Percentiles rank a stretch among this genome's conserved stretches.
phyloP scores from a whole-genome alignment of 2,329 filamentous ascomycete genomes.

The Talaromyces sp. region DNA sequence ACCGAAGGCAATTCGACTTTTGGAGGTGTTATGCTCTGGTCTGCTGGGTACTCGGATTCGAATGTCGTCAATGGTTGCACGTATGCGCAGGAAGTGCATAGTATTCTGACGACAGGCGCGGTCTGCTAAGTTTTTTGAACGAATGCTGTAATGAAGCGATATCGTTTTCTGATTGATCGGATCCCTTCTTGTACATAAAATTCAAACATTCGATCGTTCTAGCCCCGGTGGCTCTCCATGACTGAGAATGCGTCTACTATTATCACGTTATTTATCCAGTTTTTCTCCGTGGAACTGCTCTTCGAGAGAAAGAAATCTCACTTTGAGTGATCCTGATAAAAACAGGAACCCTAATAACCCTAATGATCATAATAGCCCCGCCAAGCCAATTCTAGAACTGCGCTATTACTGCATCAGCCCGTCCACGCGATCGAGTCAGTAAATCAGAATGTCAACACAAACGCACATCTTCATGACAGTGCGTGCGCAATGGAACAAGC shows the following conservation, averaged over 20 bases:
- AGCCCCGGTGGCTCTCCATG: neutral
- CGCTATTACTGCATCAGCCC: no score
- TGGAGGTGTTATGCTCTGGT: constrained; percentile 60
- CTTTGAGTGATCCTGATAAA: neutral
- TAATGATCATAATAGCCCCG: neutral
- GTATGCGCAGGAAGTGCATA: constrained; percentile 50
- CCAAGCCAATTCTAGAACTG: neutral
- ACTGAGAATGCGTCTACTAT: neutral
- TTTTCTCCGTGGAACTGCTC: neutral
- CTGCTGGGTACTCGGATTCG: constrained; percentile 48
- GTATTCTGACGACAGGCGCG: constrained; percentile 31
- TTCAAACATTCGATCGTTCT: neutral
- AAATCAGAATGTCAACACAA: neutral
- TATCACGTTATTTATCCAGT: neutral
- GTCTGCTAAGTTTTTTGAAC: neutral
- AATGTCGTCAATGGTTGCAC: constrained; percentile 44
- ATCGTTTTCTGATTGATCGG: neutral
- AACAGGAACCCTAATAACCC: neutral
- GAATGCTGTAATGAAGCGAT: neutral
- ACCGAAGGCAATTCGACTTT: constrained; percentile 46
- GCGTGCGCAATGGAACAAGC: neutral
- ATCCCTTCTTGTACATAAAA: neutral
- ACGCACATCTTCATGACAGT: no score
- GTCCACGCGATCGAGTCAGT: neutral
- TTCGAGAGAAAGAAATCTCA: neutral